Base-by-base conservation (phyloP, 1,284 basidiomycete genomes). In the Mycocalia duriaeana region DNA sequence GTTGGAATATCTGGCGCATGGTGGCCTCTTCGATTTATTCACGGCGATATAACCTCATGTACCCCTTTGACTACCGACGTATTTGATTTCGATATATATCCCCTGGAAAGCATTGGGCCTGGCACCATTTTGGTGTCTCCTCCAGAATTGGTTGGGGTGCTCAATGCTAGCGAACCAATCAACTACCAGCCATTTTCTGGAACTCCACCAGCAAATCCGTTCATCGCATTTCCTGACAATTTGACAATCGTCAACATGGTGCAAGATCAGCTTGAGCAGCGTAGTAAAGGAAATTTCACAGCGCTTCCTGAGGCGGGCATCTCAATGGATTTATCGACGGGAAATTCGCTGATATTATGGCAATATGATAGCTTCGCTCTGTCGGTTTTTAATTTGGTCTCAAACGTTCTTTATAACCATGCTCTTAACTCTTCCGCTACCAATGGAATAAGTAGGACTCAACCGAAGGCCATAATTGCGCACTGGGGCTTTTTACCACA, bases 391-490 rank as follows among this genome's bases (percentile, higher is more conserved):
- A 83, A 82, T 3, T 59, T 89, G 23, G 80, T 72, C 4, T 77
- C 75, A 5, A 91, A 90, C 58, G 62, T 87, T 16, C 59, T 86
- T 23, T 80, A 81, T 55, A 82, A 84, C 47, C 67, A 65, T 39
- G 78, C 82, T 3, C 57, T 81, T 48, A 39, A 38, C 31, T 9
- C 13, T 18, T 8, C 23, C 8, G 14, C 25, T 22, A 23, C 20
- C 14, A 9, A 9, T 23, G 8, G 14, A 8, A n/a, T n/a, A n/a
- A n/a, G n/a, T n/a, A n/a, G n/a, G n/a, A 13, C 18, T 18, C 13
- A 8, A 13, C 37, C 37, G 14, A 22, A 19, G 18, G 9, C 23
- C 13, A 42, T 42, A 13, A 23, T 25, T 13, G 13, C 40, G 9
- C 40, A 42, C 19, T 42, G 13, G 11, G 19, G 18, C 8, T 14